Percentiles rank a stretch among this genome's conserved stretches.
Evolutionary conservation across 345 rosid genomes (phyloP).

Genomic region (Salix suchowensis): DNA sequence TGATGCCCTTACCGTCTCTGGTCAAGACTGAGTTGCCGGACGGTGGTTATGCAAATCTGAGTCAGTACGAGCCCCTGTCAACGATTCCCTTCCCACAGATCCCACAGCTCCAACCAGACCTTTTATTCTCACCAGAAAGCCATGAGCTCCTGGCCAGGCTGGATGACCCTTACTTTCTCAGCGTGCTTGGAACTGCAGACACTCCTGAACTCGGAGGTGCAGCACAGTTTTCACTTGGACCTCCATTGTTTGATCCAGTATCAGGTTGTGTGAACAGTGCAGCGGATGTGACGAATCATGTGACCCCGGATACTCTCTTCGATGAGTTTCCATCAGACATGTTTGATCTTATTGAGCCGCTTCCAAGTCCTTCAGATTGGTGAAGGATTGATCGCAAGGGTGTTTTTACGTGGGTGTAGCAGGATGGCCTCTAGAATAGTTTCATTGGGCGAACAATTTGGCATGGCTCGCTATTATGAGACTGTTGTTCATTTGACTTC

Average conservation of each 20-base stretch:
- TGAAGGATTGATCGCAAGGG: constrained; percentile 7
- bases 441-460: neutral
- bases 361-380: constrained; percentile 46
- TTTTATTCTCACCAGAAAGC: constrained; percentile 48
- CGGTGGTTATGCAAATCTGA: constrained; percentile 21
- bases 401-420: neutral
- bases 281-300: constrained; percentile 22
- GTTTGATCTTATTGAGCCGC: constrained; percentile 57
- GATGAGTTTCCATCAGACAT: constrained; percentile 73
- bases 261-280: constrained; percentile 21
- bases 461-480: neutral
- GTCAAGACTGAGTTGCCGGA: constrained; percentile 32
- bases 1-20: constrained; percentile 34
- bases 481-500: neutral
- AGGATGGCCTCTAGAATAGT: neutral
- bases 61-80: constrained; percentile 9
- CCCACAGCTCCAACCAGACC: constrained; percentile 31
- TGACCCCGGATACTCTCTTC: constrained; percentile 44
- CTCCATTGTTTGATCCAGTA: constrained; percentile 43
- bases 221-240: constrained; percentile 35
- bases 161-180: constrained; percentile 52
- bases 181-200: constrained; percentile 45
- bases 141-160: constrained; percentile 51
- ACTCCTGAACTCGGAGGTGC: constrained; percentile 30
- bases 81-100: constrained; percentile 24